Conservation (phyloP, 2,329 filamentous ascomycete species). For the Beauveria sp. region DNA sequence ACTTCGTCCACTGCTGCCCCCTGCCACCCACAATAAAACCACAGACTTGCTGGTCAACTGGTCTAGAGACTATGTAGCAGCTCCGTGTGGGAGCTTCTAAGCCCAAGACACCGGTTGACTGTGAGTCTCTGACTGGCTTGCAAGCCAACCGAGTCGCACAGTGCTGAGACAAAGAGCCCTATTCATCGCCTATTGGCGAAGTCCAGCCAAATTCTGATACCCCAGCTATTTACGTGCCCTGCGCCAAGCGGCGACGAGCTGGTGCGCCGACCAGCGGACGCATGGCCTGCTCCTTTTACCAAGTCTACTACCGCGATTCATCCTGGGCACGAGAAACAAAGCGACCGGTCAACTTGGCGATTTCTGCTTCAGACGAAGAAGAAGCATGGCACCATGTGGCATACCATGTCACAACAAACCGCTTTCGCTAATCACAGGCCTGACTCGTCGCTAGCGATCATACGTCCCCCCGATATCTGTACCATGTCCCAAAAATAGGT, state of each 20-base stretch:
- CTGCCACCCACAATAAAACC: background rate
- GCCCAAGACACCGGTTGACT: background rate
- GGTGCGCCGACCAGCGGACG: background rate
- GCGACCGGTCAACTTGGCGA: background rate
- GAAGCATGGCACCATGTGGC: background rate
- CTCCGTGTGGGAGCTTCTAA: background rate
- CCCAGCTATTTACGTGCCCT: no score
- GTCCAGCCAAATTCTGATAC: no score
- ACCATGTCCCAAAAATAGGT: conserved; percentile 9
- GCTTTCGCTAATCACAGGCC: conserved; percentile 7
- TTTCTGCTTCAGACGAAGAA: background rate
- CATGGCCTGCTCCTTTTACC: background rate
- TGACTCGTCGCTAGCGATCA: background rate
- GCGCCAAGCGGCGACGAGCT: background rate
- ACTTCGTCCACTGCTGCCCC: background rate
- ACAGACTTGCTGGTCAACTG: background rate
- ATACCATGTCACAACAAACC: background rate
- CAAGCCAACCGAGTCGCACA: background rate
- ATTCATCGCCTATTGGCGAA: no score
- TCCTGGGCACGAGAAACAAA: background rate
- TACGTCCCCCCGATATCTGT: background rate
- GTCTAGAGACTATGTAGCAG: background rate
- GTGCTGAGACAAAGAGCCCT: background rate
- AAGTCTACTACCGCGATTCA: background rate
- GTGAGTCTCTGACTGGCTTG: background rate